These are phyloP conservation scores for Beta vulgaris DNA, from an alignment of 148 eudicot genomes.

Conservation along the genomic window DNA sequence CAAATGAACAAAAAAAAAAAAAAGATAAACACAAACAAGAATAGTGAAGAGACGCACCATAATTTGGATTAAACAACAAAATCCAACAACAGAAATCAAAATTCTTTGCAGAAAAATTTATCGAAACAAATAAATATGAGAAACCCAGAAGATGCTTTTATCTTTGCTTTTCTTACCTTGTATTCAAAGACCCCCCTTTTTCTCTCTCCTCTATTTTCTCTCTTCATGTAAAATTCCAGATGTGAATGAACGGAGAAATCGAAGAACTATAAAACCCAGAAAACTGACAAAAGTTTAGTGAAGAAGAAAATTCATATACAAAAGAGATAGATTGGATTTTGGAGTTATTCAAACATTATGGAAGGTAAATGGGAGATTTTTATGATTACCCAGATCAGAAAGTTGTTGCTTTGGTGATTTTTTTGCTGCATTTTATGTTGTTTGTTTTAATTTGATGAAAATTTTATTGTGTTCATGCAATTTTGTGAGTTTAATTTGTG, in stretches of 20 bases:
- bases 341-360: slow-evolving; percentile 21
- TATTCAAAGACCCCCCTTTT: slow-evolving; percentile 10
- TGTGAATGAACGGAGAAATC: too few relatives aligned
- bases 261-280: too few relatives aligned
- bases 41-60: background rate
- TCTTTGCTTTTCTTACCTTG: slow-evolving; percentile 14
- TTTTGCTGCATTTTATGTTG: background rate
- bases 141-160: slow-evolving; percentile 40
- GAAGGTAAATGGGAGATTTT: slow-evolving; percentile 30
- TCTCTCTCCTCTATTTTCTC: slow-evolving; percentile 1
- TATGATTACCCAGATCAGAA: background rate
- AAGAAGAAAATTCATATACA: background rate
- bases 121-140: too few relatives aligned
- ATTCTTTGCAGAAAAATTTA: too few relatives aligned
- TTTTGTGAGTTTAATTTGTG: background rate
- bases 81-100: background rate
- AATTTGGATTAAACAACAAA: slow-evolving; percentile 22
- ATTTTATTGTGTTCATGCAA: background rate
- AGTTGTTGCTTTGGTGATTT: background rate
- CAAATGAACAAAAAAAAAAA: too few relatives aligned
- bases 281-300: background rate
- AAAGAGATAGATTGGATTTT: background rate
- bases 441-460: background rate
- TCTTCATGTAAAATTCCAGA: slow-evolving; percentile 26
- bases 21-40: background rate